A percentile compares a stretch with the other conserved stretches of the same genome.
Conservation (phyloP, 1,139 yeast genomes). For the Magnusiomyces paraingens region DNA sequence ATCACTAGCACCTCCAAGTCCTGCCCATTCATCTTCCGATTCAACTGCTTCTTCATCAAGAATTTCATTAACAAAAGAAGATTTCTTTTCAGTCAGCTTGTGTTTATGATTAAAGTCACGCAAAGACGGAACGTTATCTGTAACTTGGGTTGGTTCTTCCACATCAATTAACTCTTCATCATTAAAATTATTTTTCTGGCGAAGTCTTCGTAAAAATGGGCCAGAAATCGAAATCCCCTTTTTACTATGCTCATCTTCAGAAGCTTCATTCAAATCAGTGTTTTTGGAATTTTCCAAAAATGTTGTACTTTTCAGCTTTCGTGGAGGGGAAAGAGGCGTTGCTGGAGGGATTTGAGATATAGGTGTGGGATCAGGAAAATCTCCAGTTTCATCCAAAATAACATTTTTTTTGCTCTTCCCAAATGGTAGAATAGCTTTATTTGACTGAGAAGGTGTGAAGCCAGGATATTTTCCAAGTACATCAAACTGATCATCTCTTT, state of each 20-base stretch:
- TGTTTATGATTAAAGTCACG: not conserved
- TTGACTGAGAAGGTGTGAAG: not conserved
- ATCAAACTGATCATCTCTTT: not conserved
- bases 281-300: not conserved
- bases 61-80: conserved; percentile 32
- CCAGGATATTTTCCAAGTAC: not conserved
- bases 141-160: not conserved
- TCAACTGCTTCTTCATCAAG: conserved; percentile 82
- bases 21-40: conserved; percentile 89
- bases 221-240: not conserved
- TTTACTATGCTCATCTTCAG: not conserved
- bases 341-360: not conserved
- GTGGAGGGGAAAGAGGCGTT: not conserved
- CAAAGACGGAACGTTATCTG: not conserved
- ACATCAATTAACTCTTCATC: not conserved
- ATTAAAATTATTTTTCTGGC: not conserved
- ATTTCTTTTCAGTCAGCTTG: conserved; percentile 19
- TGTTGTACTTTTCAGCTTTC: not conserved
- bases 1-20: conserved; percentile 34
- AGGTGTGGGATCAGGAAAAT: not conserved
- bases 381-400: not conserved
- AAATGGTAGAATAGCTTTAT: not conserved
- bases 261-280: not conserved
- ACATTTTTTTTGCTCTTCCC: not conserved
- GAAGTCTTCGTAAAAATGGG: not conserved